Conservation (phyloP, 176 grass and related monocot species). For the Carex pumila region DNA sequence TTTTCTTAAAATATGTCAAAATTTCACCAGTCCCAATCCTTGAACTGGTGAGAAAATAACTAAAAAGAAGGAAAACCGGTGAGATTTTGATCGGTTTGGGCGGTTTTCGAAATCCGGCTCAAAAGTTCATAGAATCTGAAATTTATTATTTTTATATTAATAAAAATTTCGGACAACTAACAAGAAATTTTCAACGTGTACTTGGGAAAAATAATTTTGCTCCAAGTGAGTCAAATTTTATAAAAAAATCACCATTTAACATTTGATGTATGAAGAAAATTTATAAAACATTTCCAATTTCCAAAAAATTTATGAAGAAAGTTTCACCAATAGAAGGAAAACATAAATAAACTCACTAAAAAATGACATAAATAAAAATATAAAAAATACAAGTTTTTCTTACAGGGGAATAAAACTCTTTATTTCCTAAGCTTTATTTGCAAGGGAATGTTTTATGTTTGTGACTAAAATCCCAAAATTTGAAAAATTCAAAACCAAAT, state of each 20-base stretch:
- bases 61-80: too few relatives aligned
- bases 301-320: neutral
- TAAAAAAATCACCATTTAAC: neutral
- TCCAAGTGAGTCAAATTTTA: neutral
- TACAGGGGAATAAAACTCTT: neutral
- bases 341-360: neutral
- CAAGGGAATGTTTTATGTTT: neutral
- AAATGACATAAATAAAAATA: neutral
- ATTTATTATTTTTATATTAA: too few relatives aligned
- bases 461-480: neutral
- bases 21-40: too few relatives aligned
- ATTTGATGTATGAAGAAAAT: too few relatives aligned
- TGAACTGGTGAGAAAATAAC: too few relatives aligned
- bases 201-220: neutral
- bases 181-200: neutral
- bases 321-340: too few relatives aligned
- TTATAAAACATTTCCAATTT: too few relatives aligned
- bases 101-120: too few relatives aligned
- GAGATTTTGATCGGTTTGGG: too few relatives aligned
- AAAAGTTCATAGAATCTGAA: too few relatives aligned
- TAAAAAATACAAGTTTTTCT: neutral
- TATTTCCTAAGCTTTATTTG: neutral
- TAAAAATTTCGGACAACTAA: too few relatives aligned
- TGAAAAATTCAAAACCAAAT: neutral
- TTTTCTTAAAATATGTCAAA: too few relatives aligned